Conservation (phyloP, 140 eudicot genomes). For the Erigeron philadelphicus region DNA sequence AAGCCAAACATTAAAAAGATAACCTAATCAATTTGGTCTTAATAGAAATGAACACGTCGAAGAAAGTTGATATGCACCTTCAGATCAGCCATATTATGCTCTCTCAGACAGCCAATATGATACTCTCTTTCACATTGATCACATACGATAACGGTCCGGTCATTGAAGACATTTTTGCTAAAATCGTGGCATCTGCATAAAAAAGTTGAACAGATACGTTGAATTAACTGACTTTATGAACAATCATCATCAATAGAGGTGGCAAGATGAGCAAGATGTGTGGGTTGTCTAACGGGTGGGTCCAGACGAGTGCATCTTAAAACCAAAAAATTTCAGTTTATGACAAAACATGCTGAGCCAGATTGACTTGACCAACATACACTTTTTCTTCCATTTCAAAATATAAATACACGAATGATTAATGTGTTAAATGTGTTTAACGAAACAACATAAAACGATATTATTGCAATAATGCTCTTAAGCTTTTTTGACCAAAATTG, state of each 20-base stretch:
- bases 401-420: too few species aligned
- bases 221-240: neutral
- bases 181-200: constrained; percentile 66
- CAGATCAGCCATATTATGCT: constrained; percentile 76
- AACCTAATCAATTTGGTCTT: neutral
- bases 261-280: neutral
- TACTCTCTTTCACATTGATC: constrained; percentile 96
- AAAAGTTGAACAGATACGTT: neutral
- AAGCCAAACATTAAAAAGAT: neutral
- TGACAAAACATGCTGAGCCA: too few species aligned
- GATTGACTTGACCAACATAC: too few species aligned
- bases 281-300: too few species aligned
- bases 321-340: too few species aligned
- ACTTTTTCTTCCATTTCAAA: too few species aligned
- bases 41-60: neutral
- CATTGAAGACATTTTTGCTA: constrained; percentile 72
- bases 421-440: too few species aligned
- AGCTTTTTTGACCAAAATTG: too few species aligned
- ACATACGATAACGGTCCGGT: constrained; percentile 82
- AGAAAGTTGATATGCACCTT: constrained; percentile 43
- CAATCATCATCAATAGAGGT: neutral
- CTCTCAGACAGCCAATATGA: constrained; percentile 90
- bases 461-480: too few species aligned
- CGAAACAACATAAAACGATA: too few species aligned
- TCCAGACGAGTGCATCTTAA: too few species aligned